Evolutionary conservation across 805 yeast genomes (phyloP), one percentile per base, ranked within the genome.

Genomic region (Soucietia sequanensis): DNA sequence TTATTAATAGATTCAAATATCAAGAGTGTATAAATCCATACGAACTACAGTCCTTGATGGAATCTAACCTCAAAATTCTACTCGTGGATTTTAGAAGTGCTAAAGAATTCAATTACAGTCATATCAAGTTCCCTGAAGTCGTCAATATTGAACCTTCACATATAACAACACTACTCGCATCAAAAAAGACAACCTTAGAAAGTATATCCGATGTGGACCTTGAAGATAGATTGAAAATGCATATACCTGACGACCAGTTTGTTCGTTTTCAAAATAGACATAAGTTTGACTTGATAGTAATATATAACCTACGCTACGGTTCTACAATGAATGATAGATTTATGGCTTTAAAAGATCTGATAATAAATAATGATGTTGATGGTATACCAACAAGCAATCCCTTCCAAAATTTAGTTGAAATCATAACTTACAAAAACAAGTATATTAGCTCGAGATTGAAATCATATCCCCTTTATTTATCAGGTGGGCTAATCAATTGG

Each of bases 81-180:
- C 41, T 90, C 8, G 71, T 91, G 5, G 98, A 91, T 54, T 72
- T 80, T 27, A 66, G 97, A 45, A 64, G 81, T 12, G 65, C 81
- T 25, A 65, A 64, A 13, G 80, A 77, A 23, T 89, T 73, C 51
- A 74, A 77, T 30, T 62, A 65, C 27, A 74, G 76, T 31, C 96
- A 88, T 56, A 78, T 90, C 15, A 63, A 72, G 9, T 62, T 77
- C 17, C 59, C 64, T 3, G 76, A 83, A 35, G 56, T 84, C 6
- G 70, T 86, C 8, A 85, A 90, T 52, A 72, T 90, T 13, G 95
- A 87, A 34, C 96, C 97, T 14, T 33, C 44, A 3, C 35, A 42
- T 16, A 30, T 59, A 1, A 34, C 33, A 15, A 31, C 45, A 19
- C 32, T 65, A 6, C 33, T 44, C 7, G 43, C 44, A 2, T 12